phyloP scores from a whole-genome alignment of 2,329 filamentous ascomycete genomes.

The Leptographium galeiforme region DNA sequence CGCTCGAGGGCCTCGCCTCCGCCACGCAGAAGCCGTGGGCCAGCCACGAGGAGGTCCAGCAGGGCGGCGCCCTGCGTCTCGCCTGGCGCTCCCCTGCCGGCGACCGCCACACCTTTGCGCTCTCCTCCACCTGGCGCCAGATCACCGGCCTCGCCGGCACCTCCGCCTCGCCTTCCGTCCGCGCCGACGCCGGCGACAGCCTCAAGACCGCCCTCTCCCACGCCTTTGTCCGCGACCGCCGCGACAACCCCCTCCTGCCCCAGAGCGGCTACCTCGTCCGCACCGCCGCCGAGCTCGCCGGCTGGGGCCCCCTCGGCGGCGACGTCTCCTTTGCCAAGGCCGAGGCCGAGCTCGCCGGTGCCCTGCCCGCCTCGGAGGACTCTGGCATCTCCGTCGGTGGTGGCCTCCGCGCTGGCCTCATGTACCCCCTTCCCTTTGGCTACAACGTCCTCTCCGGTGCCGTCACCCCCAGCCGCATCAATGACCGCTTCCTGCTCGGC shows the following conservation, averaged over 20 bases:
- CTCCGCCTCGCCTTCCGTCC: slow-evolving; percentile 69
- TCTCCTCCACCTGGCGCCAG: slow-evolving; percentile 77
- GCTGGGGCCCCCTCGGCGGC: slow-evolving; percentile 67
- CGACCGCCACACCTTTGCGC: slow-evolving; percentile 64
- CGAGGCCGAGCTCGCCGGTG: slow-evolving; percentile 71
- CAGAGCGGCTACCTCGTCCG: slow-evolving; percentile 70
- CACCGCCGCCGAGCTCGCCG: slow-evolving; percentile 70
- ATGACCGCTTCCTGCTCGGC: slow-evolving; percentile 89
- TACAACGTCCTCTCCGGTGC: slow-evolving; percentile 33
- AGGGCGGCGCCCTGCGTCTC: slow-evolving; percentile 63
- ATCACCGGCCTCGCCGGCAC: slow-evolving; percentile 60
- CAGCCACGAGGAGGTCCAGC: slow-evolving; percentile 80
- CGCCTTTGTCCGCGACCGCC: slow-evolving; percentile 46
- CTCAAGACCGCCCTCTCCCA: slow-evolving; percentile 25
- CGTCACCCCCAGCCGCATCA: slow-evolving; percentile 62
- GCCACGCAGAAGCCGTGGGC: slow-evolving; percentile 85
- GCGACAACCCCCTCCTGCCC: slow-evolving; percentile 77
- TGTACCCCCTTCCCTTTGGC: slow-evolving; percentile 67
- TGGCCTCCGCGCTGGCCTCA: slow-evolving; percentile 65
- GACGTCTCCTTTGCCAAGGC: slow-evolving; percentile 91
- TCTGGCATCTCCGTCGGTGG: slow-evolving; percentile 66
- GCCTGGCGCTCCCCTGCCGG: slow-evolving; percentile 55
- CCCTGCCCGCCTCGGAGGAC: slow-evolving; percentile 44
- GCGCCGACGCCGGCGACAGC: slow-evolving; percentile 76
- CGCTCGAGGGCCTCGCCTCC: slow-evolving; percentile 69